Conservation (phyloP, 768 basidiomycete genomes). For the Russula vinacea region DNA sequence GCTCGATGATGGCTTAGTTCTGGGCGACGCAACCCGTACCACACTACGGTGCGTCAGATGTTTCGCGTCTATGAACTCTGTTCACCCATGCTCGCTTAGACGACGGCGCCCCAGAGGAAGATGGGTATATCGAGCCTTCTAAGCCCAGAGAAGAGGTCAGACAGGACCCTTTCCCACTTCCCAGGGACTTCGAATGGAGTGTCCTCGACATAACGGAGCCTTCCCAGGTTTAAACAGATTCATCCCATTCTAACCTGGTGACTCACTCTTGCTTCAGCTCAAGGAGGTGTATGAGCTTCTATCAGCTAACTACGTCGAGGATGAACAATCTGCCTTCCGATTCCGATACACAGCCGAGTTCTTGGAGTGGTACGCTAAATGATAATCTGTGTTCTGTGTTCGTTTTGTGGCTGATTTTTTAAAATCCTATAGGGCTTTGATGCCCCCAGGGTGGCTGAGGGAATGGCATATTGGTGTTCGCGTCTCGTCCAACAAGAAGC, state of each 20-base stretch:
- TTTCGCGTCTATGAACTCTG: conserved; percentile 3
- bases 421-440: conserved; percentile 72
- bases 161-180: conserved; percentile 84
- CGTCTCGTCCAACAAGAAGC: conserved; percentile 83
- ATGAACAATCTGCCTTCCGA: conserved; percentile 92
- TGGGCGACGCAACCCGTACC: conserved; percentile 98
- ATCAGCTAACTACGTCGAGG: conserved; percentile 94
- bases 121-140: conserved; percentile 87
- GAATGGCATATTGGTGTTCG: conserved; percentile 98
- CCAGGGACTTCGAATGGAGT: conserved; percentile 91
- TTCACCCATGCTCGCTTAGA: conserved; percentile 41
- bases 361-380: conserved; percentile 65
- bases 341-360: conserved; percentile 97
- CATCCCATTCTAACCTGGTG: not conserved
- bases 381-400: too few species aligned
- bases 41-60: conserved; percentile 56
- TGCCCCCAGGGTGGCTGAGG: conserved; percentile 86
- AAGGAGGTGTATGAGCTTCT: conserved; percentile 91
- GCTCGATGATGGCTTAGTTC: conserved; percentile 53
- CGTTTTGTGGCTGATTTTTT: not conserved
- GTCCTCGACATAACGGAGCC: conserved; percentile 74
- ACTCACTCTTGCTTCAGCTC: conserved; percentile 46
- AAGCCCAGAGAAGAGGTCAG: conserved; percentile 74
- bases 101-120: conserved; percentile 60
- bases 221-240: conserved; percentile 52